A percentile compares a stretch with the other conserved stretches of the same genome.
These are phyloP conservation scores for Heterobasidion occidentale DNA, from an alignment of 1,284 basidiomycete genomes.

Conservation along the genomic window DNA sequence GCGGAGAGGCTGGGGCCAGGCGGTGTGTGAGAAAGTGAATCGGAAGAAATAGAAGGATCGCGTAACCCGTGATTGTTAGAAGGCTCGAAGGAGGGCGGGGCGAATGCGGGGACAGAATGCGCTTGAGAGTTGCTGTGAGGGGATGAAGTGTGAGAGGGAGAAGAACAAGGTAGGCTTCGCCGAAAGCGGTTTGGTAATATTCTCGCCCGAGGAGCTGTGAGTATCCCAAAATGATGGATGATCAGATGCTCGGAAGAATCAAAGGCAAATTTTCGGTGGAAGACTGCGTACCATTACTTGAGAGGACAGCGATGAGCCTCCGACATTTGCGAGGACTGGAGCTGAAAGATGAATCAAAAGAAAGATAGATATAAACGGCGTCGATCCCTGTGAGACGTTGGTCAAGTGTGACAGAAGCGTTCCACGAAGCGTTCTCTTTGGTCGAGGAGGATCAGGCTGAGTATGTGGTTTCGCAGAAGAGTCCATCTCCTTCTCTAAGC, in stretches of 20 bases:
- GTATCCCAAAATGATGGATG: background rate
- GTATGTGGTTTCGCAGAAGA: background rate
- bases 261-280: slow-evolving; percentile 9
- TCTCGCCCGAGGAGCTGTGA: slow-evolving; percentile 66
- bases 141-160: slow-evolving; percentile 53
- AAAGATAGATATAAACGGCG: slow-evolving; percentile 59
- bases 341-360: slow-evolving; percentile 62
- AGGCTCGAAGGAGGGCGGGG: slow-evolving; percentile 35
- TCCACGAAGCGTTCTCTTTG: slow-evolving; percentile 1
- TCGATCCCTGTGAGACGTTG: slow-evolving; percentile 41
- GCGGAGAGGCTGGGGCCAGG: slow-evolving; percentile 33
- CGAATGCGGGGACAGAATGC: slow-evolving; percentile 32
- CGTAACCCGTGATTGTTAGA: slow-evolving; percentile 50
- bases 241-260: background rate
- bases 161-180: slow-evolving; percentile 56
- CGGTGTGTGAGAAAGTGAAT: slow-evolving; percentile 61
- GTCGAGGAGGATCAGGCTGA: background rate
- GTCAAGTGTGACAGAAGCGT: slow-evolving; percentile 23
- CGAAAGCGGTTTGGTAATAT: slow-evolving; percentile 65
- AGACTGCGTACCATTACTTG: slow-evolving; percentile 50
- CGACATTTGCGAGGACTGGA: slow-evolving; percentile 56
- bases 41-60: slow-evolving; percentile 43
- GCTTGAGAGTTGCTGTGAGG: slow-evolving; percentile 45
- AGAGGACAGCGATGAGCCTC: slow-evolving; percentile 57
- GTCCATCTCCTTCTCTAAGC: background rate